phyloP scores from a whole-genome alignment of 2,329 filamentous ascomycete genomes.

The Verticillium tricorpus region DNA sequence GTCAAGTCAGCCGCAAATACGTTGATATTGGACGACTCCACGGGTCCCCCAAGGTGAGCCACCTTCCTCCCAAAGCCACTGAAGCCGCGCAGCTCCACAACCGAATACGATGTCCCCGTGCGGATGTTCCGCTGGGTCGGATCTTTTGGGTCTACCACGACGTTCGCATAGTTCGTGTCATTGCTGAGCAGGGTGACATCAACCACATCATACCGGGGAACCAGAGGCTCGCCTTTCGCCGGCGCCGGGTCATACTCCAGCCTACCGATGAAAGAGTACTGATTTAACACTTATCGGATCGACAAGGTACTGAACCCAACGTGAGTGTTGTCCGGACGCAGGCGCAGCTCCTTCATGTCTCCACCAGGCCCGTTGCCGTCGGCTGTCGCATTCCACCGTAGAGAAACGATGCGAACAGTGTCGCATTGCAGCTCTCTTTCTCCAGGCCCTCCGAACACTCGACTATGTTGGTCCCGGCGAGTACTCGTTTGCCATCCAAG shows the following conservation, averaged over 20 bases:
- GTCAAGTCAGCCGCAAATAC: constrained; percentile 29
- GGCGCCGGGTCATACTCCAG: constrained; percentile 31
- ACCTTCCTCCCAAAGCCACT: constrained; percentile 29
- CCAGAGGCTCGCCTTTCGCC: constrained; percentile 18
- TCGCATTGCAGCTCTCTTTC: constrained; percentile 30
- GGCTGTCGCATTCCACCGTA: constrained; percentile 22
- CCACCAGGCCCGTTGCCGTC: constrained; percentile 14
- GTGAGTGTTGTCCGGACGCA: constrained; percentile 35
- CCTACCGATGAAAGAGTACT: constrained; percentile 22
- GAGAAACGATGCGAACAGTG: constrained; percentile 28
- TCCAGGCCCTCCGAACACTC: constrained; percentile 24
- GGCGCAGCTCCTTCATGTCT: constrained; percentile 30
- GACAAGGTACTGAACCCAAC: constrained; percentile 31
- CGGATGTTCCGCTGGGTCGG: constrained; percentile 14
- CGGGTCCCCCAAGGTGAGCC: constrained; percentile 27
- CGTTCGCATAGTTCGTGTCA: not conserved
- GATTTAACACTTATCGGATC: constrained; percentile 8
- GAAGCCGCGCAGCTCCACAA: constrained; percentile 36
- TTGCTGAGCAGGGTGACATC: constrained; percentile 19
- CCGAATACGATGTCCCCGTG: constrained; percentile 21
- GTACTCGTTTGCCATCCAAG: constrained; percentile 27
- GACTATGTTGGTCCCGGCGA: constrained; percentile 28
- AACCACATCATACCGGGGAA: constrained; percentile 28
- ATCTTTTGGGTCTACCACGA: constrained; percentile 21
- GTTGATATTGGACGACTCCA: constrained; percentile 36